Conservation (phyloP, 192 early-diverging fungal genomes). For the Rhizophlyctis rosea region DNA sequence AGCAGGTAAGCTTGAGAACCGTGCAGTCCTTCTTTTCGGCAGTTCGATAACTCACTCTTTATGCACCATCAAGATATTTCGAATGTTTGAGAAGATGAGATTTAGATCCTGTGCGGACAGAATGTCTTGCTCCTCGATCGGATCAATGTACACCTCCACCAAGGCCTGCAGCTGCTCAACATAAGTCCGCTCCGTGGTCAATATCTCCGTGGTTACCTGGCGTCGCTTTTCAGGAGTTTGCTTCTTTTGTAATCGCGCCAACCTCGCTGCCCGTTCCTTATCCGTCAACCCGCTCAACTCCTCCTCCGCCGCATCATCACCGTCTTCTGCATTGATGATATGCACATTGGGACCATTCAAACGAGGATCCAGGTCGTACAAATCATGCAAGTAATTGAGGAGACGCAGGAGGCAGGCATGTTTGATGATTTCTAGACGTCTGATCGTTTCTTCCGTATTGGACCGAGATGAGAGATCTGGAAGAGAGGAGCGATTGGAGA, state of each 20-base stretch:
- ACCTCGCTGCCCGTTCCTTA: slow-evolving; percentile 2
- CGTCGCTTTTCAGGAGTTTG: slow-evolving; percentile 50
- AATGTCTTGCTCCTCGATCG: slow-evolving; percentile 27
- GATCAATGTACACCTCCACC: slow-evolving; percentile 57
- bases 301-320: background rate
- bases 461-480: background rate
- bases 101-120: slow-evolving; percentile 18
- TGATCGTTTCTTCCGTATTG: background rate
- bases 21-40: background rate
- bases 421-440: background rate
- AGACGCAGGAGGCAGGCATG: slow-evolving; percentile 3
- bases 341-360: slow-evolving; percentile 15
- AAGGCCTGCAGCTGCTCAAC: slow-evolving; percentile 76
- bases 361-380: slow-evolving; percentile 22
- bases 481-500: background rate
- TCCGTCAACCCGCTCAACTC: background rate
- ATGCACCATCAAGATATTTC: slow-evolving; percentile 69
- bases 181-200: slow-evolving; percentile 84
- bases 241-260: slow-evolving; percentile 22
- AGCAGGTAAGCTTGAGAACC: background rate
- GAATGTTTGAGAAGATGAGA: slow-evolving; percentile 74
- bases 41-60: slow-evolving; percentile 40
- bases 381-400: slow-evolving; percentile 20
- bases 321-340: background rate
- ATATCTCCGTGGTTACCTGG: slow-evolving; percentile 74